Evolutionary conservation across 2,329 filamentous ascomycete species (phyloP).

Genomic region (Penicillium sp.): DNA sequence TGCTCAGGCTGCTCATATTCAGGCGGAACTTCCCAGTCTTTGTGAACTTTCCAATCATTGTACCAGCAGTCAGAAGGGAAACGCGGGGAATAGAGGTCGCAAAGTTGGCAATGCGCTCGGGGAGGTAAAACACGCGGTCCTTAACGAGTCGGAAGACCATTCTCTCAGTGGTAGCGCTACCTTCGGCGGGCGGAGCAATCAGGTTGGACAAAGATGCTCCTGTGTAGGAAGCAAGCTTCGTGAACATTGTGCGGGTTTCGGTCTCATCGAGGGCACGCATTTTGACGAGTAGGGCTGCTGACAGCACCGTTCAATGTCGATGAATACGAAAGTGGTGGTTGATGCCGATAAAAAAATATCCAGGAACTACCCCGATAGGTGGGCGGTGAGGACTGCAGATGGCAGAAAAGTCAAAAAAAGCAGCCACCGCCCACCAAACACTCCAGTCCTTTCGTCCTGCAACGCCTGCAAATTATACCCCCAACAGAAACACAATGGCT

Average conservation of each 20-base stretch:
- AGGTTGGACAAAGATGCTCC: conserved; percentile 84
- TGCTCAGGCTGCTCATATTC: conserved; percentile 83
- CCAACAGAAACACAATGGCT: conserved; percentile 45
- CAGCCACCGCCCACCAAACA: conserved; percentile 13
- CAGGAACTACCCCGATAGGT: conserved; percentile 11
- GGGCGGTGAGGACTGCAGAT: conserved; percentile 11
- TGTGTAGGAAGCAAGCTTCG: conserved; percentile 90
- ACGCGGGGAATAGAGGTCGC: conserved; percentile 83
- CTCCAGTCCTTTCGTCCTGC: conserved; percentile 17
- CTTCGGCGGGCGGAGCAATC: conserved; percentile 72
- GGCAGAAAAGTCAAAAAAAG: conserved; percentile 19
- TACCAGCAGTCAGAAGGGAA: conserved; percentile 83
- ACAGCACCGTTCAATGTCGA: conserved; percentile 1
- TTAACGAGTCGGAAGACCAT: conserved; percentile 72
- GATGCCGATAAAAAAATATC: conserved; percentile 14
- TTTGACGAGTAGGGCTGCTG: conserved; percentile 32
- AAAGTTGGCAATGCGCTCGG: conserved; percentile 85
- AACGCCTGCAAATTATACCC: conserved; percentile 10
- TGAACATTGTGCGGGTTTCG: conserved; percentile 64
- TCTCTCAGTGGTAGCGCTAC: conserved; percentile 71
- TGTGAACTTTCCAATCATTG: conserved; percentile 91
- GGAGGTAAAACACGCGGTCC: conserved; percentile 76
- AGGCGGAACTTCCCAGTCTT: conserved; percentile 95
- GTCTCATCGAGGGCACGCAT: conserved; percentile 61
- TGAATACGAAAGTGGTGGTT: conserved; percentile 5